Evolutionary conservation across 192 early-diverging fungal genomes (phyloP), one percentile per base, ranked within the genome.

Genomic region (Ambispora gerdemannii): DNA sequence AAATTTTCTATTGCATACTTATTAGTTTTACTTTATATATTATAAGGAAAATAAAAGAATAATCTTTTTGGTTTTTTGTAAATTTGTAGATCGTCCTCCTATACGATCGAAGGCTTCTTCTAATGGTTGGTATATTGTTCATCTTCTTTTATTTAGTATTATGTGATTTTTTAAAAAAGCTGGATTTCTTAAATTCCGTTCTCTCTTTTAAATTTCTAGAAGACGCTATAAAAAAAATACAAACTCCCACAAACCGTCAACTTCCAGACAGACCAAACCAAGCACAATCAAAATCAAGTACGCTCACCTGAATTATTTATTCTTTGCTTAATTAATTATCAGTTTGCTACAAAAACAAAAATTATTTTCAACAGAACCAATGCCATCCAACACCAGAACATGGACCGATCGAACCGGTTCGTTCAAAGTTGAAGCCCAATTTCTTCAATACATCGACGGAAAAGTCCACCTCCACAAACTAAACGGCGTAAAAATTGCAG

Each of bases 341-440:
- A 63, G 20, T 25, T 67, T 20, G n/a, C 66, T 3, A 4, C 47
- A 17, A 77, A 68, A 36, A 77, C 70, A 74, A 77, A 50, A 25
- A 13, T 51, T 50, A 58, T 43, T 28, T 66, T 55, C 11, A 0
- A 38, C 15, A 71, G 36, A 64, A 53, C 88, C 88, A 59, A 83
- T 89, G 53, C 78, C 78, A 38, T 74, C 76, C 50, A 90, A 92
- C 47, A 81, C 92, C 25, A 87, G 97, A 50, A 91, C 84, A 56
- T 99, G 96, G 97, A 95, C 91, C 0, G 97, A 99, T 75, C 83
- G 89, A 27, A 86, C 92, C 3, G 96, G 94, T 62, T 79, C 91
- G 1, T 98, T 96, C 81, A 93, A 84, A 51, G 94, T 96, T 1
- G 92, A 98, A 33, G 97, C 97, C 7, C 87, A 93, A 75, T 96